These are phyloP conservation scores for Aspergillus sp. DNA, from an alignment of 2,329 filamentous ascomycete genomes.

Conservation along the genomic window DNA sequence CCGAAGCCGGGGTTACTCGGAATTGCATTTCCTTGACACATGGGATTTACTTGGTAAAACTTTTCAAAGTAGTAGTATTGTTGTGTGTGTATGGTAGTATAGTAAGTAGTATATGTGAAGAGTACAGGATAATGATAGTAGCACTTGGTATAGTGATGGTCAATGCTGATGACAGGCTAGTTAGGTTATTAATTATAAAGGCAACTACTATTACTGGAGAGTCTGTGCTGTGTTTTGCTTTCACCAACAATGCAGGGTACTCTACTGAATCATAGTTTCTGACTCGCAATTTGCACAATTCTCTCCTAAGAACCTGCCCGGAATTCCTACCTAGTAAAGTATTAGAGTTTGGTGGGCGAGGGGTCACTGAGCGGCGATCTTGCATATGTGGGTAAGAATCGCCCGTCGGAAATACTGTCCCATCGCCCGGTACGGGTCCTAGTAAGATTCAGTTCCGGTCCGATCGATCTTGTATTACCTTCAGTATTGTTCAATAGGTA, in stretches of 20 bases:
- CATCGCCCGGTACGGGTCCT: not conserved
- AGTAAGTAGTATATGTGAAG: not conserved
- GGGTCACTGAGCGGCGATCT: not conserved
- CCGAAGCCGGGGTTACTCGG: not conserved
- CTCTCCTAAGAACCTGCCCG: not conserved
- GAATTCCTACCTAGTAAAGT: not conserved
- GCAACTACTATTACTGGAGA: too few relatives aligned
- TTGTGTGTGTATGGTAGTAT: too few relatives aligned
- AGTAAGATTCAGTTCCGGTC: not conserved
- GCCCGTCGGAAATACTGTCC: not conserved
- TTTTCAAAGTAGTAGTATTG: too few relatives aligned
- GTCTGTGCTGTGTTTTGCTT: not conserved
- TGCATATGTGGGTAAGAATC: not conserved
- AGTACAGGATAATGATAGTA: not conserved
- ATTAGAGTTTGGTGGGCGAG: not conserved
- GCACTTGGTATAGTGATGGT: not conserved
- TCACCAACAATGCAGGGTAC: not conserved
- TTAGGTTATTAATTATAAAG: too few relatives aligned
- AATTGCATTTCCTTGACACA: not conserved
- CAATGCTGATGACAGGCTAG: not conserved
- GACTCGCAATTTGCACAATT: not conserved
- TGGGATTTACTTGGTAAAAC: too few relatives aligned
- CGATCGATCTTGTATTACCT: not conserved
- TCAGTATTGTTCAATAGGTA: not conserved
- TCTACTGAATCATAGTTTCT: not conserved